Evolutionary conservation across 73 alveolate species (phyloP).

Genomic region (Breviolum minutum): DNA sequence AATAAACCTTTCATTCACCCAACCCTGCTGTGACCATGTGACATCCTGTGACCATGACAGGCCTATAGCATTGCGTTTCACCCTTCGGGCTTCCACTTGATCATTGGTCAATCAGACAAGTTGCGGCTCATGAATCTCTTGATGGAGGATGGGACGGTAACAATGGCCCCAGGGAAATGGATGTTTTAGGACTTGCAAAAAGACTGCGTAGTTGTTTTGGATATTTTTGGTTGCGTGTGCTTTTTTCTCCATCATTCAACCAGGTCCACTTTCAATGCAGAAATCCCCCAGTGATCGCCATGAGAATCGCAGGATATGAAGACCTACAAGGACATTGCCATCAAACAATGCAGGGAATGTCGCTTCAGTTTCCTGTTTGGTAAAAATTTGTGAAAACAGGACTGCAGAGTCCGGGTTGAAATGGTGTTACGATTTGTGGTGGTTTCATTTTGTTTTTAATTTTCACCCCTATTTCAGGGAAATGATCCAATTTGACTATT

Average conservation of each 20-base stretch:
- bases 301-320: constrained; percentile 96
- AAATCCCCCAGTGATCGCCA: too few relatives aligned
- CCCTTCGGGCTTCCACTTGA: constrained; percentile 98
- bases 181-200: too few relatives aligned
- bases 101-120: constrained; percentile 99
- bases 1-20: too few relatives aligned
- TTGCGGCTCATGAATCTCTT: constrained; percentile 99
- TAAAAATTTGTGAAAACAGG: too few relatives aligned
- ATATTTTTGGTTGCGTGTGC: too few relatives aligned
- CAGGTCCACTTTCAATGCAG: not conserved
- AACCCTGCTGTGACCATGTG: too few relatives aligned
- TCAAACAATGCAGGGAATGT: constrained; percentile 96
- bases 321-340: constrained; percentile 98
- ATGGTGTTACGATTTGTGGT: too few relatives aligned
- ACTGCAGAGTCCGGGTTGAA: not conserved
- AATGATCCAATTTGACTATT: too few relatives aligned
- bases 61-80: constrained; percentile 96
- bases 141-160: constrained; percentile 65
- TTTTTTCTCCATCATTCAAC: too few relatives aligned
- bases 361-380: constrained; percentile 48
- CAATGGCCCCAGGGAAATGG: not conserved
- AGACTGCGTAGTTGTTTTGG: too few relatives aligned
- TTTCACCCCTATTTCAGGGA: too few relatives aligned
- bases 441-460: too few relatives aligned
- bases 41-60: not conserved